These are phyloP conservation scores for Blastobotrys proliferans DNA, from an alignment of 1,139 yeast genomes.

Conservation along the genomic window DNA sequence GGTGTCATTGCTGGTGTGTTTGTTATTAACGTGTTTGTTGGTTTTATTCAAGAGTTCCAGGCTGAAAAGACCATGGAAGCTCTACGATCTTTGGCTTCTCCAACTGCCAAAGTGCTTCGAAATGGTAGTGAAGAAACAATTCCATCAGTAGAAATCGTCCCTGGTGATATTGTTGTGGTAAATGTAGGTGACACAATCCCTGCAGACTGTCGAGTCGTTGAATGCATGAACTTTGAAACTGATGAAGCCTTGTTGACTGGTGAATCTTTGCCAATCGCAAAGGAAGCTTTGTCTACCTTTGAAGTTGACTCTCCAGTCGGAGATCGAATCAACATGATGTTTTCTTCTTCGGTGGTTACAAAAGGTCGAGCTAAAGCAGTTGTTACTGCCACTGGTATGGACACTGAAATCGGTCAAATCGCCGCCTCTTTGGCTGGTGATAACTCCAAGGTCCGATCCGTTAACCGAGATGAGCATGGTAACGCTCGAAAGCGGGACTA, in stretches of 20 bases:
- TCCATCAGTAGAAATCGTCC: slow-evolving; percentile 67
- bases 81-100: slow-evolving; percentile 62
- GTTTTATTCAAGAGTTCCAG: slow-evolving; percentile 64
- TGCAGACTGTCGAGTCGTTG: slow-evolving; percentile 65
- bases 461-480: slow-evolving; percentile 37
- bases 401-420: slow-evolving; percentile 74
- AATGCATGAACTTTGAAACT: slow-evolving; percentile 62
- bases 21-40: slow-evolving; percentile 60
- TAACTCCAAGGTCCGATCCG: slow-evolving; percentile 35
- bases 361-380: slow-evolving; percentile 77
- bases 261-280: slow-evolving; percentile 72
- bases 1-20: slow-evolving; percentile 77
- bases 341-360: slow-evolving; percentile 64
- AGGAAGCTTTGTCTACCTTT: slow-evolving; percentile 46
- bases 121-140: slow-evolving; percentile 57
- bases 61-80: slow-evolving; percentile 85
- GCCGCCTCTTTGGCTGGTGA: slow-evolving; percentile 56
- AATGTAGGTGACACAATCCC: slow-evolving; percentile 78
- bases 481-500: slow-evolving; percentile 46
- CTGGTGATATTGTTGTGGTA: slow-evolving; percentile 67
- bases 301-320: slow-evolving; percentile 59
- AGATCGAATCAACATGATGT: slow-evolving; percentile 72
- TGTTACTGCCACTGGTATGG: slow-evolving; percentile 60
- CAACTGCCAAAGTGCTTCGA: slow-evolving; percentile 63
- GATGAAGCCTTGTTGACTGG: slow-evolving; percentile 82